Conservation (phyloP, 2,329 filamentous ascomycete species). For the Cladosporium sphaerospermum region DNA sequence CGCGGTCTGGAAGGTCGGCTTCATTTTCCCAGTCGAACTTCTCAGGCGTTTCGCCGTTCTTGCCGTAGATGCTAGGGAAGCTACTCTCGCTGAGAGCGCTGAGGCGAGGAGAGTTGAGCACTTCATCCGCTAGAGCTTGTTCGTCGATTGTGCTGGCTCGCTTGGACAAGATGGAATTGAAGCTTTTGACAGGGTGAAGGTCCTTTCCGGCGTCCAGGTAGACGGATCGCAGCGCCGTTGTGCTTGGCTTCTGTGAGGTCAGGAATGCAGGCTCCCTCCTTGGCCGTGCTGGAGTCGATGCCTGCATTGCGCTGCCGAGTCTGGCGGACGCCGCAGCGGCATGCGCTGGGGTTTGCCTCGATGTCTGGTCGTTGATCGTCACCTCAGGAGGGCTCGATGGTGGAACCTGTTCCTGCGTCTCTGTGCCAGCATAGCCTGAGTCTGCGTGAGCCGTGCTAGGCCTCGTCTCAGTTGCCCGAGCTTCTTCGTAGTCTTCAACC, state of each 20-base stretch:
- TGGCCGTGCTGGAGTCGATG: conserved; percentile 19
- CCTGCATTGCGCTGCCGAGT: neutral
- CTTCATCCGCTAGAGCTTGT: conserved; percentile 22
- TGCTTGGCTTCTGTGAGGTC: conserved; percentile 28
- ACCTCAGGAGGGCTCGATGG: conserved; percentile 5
- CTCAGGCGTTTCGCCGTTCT: conserved; percentile 25
- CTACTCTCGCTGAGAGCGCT: conserved; percentile 34
- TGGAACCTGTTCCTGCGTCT: conserved; percentile 24
- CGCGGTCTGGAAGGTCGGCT: conserved; percentile 1
- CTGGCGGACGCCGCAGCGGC: neutral
- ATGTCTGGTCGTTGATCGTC: neutral
- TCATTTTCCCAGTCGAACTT: conserved; percentile 24
- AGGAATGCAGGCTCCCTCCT: conserved; percentile 28
- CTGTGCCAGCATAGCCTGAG: conserved; percentile 31
- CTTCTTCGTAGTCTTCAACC: conserved; percentile 14
- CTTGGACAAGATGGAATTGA: conserved; percentile 29
- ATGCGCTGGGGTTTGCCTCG: neutral
- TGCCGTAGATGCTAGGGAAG: conserved; percentile 32
- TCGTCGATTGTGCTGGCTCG: conserved; percentile 22
- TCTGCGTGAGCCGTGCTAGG: conserved; percentile 30
- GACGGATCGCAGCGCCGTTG: conserved; percentile 30
- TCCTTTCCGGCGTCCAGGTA: conserved; percentile 26
- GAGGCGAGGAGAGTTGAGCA: conserved; percentile 29
- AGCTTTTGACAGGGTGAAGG: conserved; percentile 30
- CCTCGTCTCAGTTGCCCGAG: conserved; percentile 22